Evolutionary conservation across 768 basidiomycete genomes (phyloP).

Genomic region (Tricholomella constricta): DNA sequence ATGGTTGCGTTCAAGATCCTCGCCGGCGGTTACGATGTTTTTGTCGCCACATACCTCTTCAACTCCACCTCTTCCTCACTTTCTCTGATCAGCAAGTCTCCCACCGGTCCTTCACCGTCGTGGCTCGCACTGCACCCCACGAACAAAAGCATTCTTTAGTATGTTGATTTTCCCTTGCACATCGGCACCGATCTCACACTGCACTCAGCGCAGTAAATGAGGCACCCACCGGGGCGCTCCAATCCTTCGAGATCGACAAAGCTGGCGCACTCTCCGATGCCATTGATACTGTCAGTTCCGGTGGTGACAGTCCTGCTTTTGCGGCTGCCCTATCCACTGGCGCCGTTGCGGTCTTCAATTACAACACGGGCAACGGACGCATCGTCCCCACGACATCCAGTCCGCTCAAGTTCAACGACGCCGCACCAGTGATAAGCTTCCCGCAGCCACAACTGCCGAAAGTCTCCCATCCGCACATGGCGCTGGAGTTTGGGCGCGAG

Average conservation of each 20-base stretch:
- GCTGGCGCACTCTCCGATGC: constrained; percentile 47
- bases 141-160: constrained; percentile 65
- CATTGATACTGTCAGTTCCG: constrained; percentile 48
- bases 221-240: constrained; percentile 46
- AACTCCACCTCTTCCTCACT: constrained; percentile 50
- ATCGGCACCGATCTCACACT: background rate
- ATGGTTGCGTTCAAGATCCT: constrained; percentile 74
- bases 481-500: constrained; percentile 50
- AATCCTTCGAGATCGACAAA: constrained; percentile 54
- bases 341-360: constrained; percentile 63
- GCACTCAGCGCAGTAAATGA: constrained; percentile 60
- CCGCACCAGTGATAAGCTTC: constrained; percentile 53
- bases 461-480: constrained; percentile 65
- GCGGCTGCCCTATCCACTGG: constrained; percentile 53
- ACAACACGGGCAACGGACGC: constrained; percentile 53
- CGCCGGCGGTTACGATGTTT: constrained; percentile 65
- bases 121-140: constrained; percentile 63
- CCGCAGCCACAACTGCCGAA: constrained; percentile 39
- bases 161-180: background rate
- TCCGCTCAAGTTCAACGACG: constrained; percentile 32
- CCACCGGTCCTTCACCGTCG: constrained; percentile 54
- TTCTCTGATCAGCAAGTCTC: constrained; percentile 46
- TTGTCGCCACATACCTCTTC: constrained; percentile 66
- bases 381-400: constrained; percentile 51
- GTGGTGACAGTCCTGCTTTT: constrained; percentile 55